Base-by-base conservation (phyloP, 2,329 filamentous ascomycete genomes). In the Curvularia verruculosa region DNA sequence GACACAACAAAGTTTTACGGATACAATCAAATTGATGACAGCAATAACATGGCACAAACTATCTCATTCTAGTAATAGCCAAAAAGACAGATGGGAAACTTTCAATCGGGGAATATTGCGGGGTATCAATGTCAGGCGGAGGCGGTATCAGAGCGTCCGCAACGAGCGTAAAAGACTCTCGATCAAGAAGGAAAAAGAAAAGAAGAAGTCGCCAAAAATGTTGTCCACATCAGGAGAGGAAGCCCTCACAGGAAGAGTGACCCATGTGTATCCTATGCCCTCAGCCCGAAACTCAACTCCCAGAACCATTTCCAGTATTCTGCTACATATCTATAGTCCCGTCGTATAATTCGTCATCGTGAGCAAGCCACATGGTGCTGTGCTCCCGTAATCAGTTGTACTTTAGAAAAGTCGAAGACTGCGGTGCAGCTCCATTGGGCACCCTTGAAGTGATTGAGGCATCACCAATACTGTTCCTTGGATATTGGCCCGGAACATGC, bases 401-500 rank as follows among this genome's bases (percentile, higher is more conserved):
- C 4, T 47, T 37, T 13, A 56, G 26, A 28, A 52, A 43, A 9
- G 36, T 29, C 23, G 31, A 34, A 19, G 43, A 28, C 43, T 56
- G 34, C 18, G 23, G 3, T 21, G 23, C 21, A 28, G 29, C 21
- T 28, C 24, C 28, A 8, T 45, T 39, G 19, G 53, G 40, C 7
- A 43, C 26, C 19, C 53, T 55, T 23, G 31, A 5, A 21, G 26
- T 40, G 41, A 23, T 34, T 21, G 36, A 34, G 31, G 31, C 47
- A 34, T 47, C 54, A 12, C 49, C 23, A 15, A 56, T 9, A n/a
- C 41, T 48, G 19, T 36, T 52, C 15, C 50, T 71, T 0, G 87
- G 87, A 69, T 83, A 92, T 64, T 88, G 82, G 10, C 89, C 89
- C 3, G 89, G 89, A 18, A 92, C 83, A 68, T 89, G 87, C 49